Base-by-base conservation (phyloP, 2,329 filamentous ascomycete species). In the Fusarium sp. region DNA sequence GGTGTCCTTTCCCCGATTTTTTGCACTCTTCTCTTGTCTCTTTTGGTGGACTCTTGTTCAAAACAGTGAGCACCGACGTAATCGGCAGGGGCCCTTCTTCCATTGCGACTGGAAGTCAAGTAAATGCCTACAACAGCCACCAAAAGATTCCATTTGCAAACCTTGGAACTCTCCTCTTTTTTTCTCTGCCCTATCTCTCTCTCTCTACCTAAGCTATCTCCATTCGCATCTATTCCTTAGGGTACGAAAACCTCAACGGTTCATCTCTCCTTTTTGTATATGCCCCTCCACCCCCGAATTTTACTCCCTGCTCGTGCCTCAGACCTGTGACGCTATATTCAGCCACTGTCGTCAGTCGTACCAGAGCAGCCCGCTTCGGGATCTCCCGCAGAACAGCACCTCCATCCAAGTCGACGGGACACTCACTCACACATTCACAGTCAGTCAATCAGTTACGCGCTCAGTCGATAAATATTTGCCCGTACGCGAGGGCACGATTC, bases 291-390 rank as follows among this genome's bases (percentile, higher is more conserved):
- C 53, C 55, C 59, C 36, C 57, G 50, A 72, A 70, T 68, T 73
- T 36, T 57, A 62, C 42, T 46, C 41, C 65, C 70, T 68, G 52
- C 13, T 57, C 62, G 68, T 65, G 49, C 70, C 54, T 70, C 70
- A 57, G 18, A 27, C 41, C 41, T 57, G 54, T 56, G 65, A 65
- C 70, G 72, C 74, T 75, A 76, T 67, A 66, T 39, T 65, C 70
- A 77, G 75, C 75, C 75, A 77, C 75, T 71, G 61, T 76, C 75
- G 75, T 77, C 75, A 77, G 72, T 76, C 54, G 70, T 77, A 69
- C 68, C 70, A 77, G 68, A 71, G 42, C 62, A 70, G 38, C 64
- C 64, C 55, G 57, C 62, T 64, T 75, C 75, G 75, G 75, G 75
- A 68, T 76, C 75, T 75, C 75, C 75, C 74, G 72, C 73, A 68